These are phyloP conservation scores for slime mould (Dictyostelium discoideum) DNA, from an alignment of 78 protist species.

Conservation along the genomic window dicty_2.7 NC_007090.3:3698501-3699000, in stretches of 20 bases:
- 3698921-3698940: slow-evolving; percentile 8
- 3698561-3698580: not conserved
- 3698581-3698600: not conserved
- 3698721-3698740: not conserved
- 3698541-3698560: slow-evolving; percentile 1
- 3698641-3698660: not conserved
- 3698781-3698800: not conserved
- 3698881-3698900: not conserved
- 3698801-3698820: not conserved
- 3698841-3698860: not conserved
- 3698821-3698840: not conserved
- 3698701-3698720: not conserved
- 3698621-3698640: not conserved
- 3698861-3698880: not conserved
- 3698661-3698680: no score
- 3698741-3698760: not conserved
- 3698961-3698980: not conserved
- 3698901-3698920: slow-evolving; percentile 4
- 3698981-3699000: not conserved
- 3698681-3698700: not conserved
- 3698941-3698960: slow-evolving; percentile 7
- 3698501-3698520: no score
- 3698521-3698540: not conserved
- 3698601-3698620: not conserved
- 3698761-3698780: not conserved